Evolutionary conservation across 495 filamentous ascomycete species (phyloP).

Genomic region (Pyronema omphalodes): DNA sequence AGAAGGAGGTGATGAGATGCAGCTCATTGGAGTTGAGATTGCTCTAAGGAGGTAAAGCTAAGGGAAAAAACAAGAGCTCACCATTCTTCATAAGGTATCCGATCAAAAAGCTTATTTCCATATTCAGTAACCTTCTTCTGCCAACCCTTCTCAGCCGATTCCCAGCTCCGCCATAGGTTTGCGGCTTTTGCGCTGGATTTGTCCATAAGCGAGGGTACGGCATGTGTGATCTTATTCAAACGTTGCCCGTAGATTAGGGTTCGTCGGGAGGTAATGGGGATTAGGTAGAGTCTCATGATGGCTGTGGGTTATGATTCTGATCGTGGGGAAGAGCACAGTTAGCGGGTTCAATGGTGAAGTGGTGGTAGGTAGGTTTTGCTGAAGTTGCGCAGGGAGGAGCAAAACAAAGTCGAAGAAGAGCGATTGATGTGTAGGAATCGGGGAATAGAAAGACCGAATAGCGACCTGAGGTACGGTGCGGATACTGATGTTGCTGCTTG

Average conservation of each 20-base stretch:
- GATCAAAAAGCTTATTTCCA: constrained; percentile 66
- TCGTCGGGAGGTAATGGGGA: constrained; percentile 79
- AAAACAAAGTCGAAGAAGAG: neutral
- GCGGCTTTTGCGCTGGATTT: constrained; percentile 28
- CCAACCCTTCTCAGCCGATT: constrained; percentile 67
- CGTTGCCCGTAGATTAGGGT: constrained; percentile 88
- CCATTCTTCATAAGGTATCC: constrained; percentile 95
- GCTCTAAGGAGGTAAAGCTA: neutral
- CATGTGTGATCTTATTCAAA: constrained; percentile 28
- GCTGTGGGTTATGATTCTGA: neutral
- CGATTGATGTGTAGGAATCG: neutral
- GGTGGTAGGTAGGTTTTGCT: neutral
- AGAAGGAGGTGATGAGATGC: no score
- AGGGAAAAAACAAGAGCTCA: neutral
- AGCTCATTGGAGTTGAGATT: constrained; percentile 3
- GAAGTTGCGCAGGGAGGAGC: neutral
- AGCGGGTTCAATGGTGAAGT: neutral
- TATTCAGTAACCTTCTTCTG: constrained; percentile 67
- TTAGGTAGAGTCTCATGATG: constrained; percentile 78
- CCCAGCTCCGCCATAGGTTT: constrained; percentile 64
- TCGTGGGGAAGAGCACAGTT: neutral
- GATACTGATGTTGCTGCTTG: no score
- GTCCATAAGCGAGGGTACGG: constrained; percentile 18
- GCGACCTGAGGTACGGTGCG: no score
- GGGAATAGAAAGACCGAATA: neutral